Evolutionary conservation across 1,284 basidiomycete genomes (phyloP).

Genomic region (Pulveroboletus sp.): DNA sequence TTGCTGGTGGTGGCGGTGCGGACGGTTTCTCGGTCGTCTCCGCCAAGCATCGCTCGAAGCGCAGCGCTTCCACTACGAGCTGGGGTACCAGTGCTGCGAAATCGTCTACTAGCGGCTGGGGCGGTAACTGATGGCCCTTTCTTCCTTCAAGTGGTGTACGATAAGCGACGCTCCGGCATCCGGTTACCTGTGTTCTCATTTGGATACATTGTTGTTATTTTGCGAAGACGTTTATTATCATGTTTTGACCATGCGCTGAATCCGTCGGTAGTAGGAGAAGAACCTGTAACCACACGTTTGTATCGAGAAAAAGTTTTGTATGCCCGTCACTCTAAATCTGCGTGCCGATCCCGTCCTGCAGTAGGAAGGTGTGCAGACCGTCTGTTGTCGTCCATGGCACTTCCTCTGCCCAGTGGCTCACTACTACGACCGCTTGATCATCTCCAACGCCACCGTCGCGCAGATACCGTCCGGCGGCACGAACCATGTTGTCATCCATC

Average conservation of each 20-base stretch:
- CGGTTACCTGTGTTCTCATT: not conserved
- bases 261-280: not conserved
- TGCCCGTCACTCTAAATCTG: not conserved
- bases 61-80: slow-evolving; percentile 11
- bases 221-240: not conserved
- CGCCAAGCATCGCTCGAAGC: slow-evolving; percentile 17
- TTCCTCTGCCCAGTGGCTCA: slow-evolving; percentile 89
- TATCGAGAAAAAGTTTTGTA: not conserved
- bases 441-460: slow-evolving; percentile 48
- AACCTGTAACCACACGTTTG: slow-evolving; percentile 4
- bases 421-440: slow-evolving; percentile 75
- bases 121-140: slow-evolving; percentile 16
- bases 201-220: not conserved
- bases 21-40: slow-evolving; percentile 4
- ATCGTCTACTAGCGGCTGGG: slow-evolving; percentile 27
- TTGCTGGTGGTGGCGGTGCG: slow-evolving; percentile 4
- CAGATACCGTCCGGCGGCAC: slow-evolving; percentile 59
- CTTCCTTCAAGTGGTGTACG: slow-evolving; percentile 1
- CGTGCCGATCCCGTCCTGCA: slow-evolving; percentile 38
- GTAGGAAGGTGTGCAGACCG: slow-evolving; percentile 39
- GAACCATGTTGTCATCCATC: slow-evolving; percentile 79
- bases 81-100: slow-evolving; percentile 12
- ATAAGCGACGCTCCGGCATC: not conserved
- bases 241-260: not conserved
- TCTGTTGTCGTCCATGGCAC: slow-evolving; percentile 66